Evolutionary conservation across 192 early-diverging fungal species (phyloP).

Genomic region (Geranomyces michiganensis): DNA sequence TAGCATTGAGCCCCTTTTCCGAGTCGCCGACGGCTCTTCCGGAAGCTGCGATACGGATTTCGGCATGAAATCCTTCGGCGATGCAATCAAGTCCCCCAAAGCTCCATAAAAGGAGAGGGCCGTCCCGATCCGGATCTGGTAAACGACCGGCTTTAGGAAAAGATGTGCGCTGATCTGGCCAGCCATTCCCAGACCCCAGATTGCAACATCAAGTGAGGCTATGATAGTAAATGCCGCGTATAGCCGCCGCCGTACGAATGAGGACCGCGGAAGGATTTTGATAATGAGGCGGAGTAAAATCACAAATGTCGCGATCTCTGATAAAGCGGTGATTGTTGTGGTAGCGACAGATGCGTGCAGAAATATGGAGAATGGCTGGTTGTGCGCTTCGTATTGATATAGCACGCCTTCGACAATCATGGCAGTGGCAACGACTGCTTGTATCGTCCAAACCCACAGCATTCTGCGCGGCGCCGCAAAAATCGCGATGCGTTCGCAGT

Average conservation of each 20-base stretch:
- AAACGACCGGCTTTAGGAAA: not conserved
- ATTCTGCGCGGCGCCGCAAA: not conserved
- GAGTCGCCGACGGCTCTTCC: too few relatives aligned
- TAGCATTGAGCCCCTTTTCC: too few relatives aligned
- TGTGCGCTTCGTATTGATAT: not conserved
- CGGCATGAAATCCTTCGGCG: too few relatives aligned
- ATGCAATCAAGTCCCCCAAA: not conserved
- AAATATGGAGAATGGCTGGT: not conserved
- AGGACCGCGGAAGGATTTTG: not conserved
- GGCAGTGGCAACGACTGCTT: not conserved
- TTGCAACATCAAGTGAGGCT: not conserved
- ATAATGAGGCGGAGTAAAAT: constrained; percentile 1
- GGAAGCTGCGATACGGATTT: too few relatives aligned
- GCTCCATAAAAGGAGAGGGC: not conserved
- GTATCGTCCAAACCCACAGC: not conserved
- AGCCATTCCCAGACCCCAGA: not conserved
- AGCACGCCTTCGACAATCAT: not conserved
- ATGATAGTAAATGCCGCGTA: not conserved
- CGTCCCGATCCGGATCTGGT: not conserved
- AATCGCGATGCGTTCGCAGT: constrained; percentile 1
- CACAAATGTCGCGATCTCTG: not conserved
- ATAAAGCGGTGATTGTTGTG: not conserved
- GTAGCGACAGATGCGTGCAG: not conserved
- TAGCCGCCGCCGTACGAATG: not conserved
- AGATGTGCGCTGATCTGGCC: not conserved